Percentiles rank a stretch among this genome's conserved stretches.
These are phyloP conservation scores for Boletus bicolor DNA, from an alignment of 768 basidiomycete genomes.

Conservation along the genomic window DNA sequence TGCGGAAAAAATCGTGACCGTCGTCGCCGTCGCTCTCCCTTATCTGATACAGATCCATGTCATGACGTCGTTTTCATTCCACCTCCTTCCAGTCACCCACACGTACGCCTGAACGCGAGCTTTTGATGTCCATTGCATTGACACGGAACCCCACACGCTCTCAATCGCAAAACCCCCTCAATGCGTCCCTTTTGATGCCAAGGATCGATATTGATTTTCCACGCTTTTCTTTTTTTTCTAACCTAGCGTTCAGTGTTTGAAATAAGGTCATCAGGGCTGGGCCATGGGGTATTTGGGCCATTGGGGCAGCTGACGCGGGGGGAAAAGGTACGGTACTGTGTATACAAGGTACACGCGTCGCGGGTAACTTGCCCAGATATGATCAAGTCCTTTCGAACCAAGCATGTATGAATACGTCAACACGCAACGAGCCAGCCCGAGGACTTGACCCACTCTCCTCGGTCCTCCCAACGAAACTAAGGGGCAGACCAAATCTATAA, in stretches of 20 bases:
- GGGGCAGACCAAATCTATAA: not conserved
- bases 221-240: not conserved
- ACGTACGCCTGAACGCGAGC: not conserved
- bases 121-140: not conserved
- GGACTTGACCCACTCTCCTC: not conserved
- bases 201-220: not conserved
- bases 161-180: conserved; percentile 16
- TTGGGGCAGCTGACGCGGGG: not conserved
- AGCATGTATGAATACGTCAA: not conserved
- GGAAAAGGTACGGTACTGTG: not conserved
- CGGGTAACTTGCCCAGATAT: not conserved
- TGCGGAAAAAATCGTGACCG: not conserved
- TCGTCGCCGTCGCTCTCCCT: not conserved
- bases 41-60: not conserved
- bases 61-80: not conserved
- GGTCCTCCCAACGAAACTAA: not conserved
- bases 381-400: not conserved
- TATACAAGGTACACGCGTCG: not conserved
- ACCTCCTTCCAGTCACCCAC: not conserved
- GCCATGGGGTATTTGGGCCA: not conserved
- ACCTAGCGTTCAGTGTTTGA: not conserved
- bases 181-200: not conserved
- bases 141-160: not conserved
- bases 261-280: not conserved
- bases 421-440: not conserved